Evolutionary conservation across 371 early-diverging fungal genomes (phyloP), one percentile per base, ranked within the genome.

Genomic region (Apophysomyces sp.): DNA sequence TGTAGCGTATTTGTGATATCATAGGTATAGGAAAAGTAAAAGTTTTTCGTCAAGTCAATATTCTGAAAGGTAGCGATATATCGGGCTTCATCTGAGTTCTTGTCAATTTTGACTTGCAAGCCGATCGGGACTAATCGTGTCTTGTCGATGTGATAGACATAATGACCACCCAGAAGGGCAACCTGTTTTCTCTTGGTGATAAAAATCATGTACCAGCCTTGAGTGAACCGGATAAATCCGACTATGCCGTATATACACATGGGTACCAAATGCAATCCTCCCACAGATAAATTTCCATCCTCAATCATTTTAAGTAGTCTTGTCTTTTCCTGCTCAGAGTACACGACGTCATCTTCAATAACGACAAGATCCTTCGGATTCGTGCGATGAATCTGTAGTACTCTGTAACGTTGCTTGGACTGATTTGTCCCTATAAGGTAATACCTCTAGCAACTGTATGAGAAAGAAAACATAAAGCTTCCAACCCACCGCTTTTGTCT

Each of bases 131-230:
- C 71, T 11, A 95, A 77, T 15, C 87, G 69, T 0, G 95, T 96
- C 28, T 93, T 95, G 57, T 97, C 97, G 41, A 97, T 92, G 60
- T 97, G 97, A 69, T 95, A 95, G 8, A 98, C 81, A 65, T 93
- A 92, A 68, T 97, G 96, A 0, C 97, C 97, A n/a, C 98, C 98
- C 9, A 97, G 76, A 30, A 95, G 62, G 0, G 97, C 98, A 1
- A 97, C 96, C n/a, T 92, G 90, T 27, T 86, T 85, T 16, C 92
- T 71, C 29, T 91, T 90, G 2, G 93, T 96, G 55, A 97, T 89
- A n/a, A 97, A 73, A 16, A 91, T 87, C 62, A 97, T 85, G 69
- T 98, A 98, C 76, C 91, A 94, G 0, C 96, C 95, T 58, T 94
- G 94, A 4, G 94, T 89, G 71, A 97, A 98, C 18, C 88, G 80